Base-by-base conservation (phyloP, 495 filamentous ascomycete genomes). In the Aspergillus olivimuriae region DNA sequence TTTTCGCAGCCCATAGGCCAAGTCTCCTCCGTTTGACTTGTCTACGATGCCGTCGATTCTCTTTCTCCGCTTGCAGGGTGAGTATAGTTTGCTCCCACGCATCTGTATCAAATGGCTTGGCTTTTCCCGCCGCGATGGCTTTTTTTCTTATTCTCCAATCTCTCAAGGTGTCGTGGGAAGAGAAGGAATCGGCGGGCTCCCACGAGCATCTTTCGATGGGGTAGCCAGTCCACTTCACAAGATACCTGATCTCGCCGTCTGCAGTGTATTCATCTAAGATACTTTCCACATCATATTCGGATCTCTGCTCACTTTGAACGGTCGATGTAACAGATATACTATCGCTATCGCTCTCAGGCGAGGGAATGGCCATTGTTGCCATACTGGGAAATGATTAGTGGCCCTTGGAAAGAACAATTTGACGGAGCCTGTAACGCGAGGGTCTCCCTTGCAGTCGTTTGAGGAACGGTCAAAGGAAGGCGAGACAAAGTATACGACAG, bases 141-240 rank as follows among this genome's bases (percentile, higher is more conserved):
- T 44, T 43, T 41, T 78, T 78, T 4, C 63, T 73, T n/a, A 65
- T 54, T 7, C 66, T 57, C 83, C 83, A 88, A 3, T 69, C 65
- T 0, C 39, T 19, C 1, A 77, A 55, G 4, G 78, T 66, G n/a
- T 61, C 53, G 0, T 65, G 61, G 11, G 67, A 57, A 16, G 72
- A 57, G 28, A 89, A 75, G 34, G 71, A 61, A 0, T 70, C 56
- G n/a, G 54, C 54, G 0, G 82, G 77, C 47, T 87, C 83, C 84
- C 83, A 89, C 2, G 75, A 80, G 39, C 74, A 66, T 35, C 78
- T 56, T 10, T 77, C 46, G 7, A 79, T 36, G 1, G 68, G 60
- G 45, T 84, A 89, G n/a, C 66, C 72, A 18, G 68, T 68, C 86
- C 86, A 90, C 46, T 76, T 70, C 23, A 88, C 73, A 2, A 89